Evolutionary conservation across 805 yeast species (phyloP).

Genomic region (Candida caryicola): DNA sequence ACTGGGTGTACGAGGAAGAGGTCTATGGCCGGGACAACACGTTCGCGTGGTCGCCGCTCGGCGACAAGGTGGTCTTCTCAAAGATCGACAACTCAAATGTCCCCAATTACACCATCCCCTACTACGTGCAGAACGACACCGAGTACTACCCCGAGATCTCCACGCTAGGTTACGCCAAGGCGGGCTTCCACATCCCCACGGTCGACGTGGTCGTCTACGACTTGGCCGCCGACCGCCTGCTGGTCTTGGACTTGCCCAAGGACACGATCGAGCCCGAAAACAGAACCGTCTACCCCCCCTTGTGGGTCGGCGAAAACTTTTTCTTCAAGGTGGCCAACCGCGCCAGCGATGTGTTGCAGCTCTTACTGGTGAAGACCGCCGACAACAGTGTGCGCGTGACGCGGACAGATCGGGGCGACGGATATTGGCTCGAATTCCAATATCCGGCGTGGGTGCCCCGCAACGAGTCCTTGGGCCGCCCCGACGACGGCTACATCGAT

Average conservation of each 20-base stretch:
- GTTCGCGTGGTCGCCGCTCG: constrained; percentile 74
- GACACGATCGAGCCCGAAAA: constrained; percentile 33
- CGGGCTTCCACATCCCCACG: constrained; percentile 62
- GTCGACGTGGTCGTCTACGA: constrained; percentile 47
- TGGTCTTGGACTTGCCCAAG: constrained; percentile 16
- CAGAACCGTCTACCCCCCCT: constrained; percentile 56
- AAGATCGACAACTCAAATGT: constrained; percentile 61
- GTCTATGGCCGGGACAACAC: constrained; percentile 57
- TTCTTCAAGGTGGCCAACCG: constrained; percentile 64
- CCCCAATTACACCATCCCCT: constrained; percentile 48
- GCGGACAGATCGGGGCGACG: constrained; percentile 43
- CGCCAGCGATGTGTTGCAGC: constrained; percentile 53
- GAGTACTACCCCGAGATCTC: constrained; percentile 48
- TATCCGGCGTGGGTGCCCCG: constrained; percentile 36
- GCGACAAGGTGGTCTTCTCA: constrained; percentile 52
- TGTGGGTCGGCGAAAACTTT: constrained; percentile 53
- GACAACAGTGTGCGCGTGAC: constrained; percentile 31
- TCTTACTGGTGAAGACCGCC: constrained; percentile 41
- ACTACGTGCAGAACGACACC: constrained; percentile 39
- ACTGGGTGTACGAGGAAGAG: constrained; percentile 87
- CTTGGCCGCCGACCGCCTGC: constrained; percentile 19
- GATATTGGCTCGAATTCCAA: constrained; percentile 61
- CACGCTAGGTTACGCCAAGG: constrained; percentile 65
- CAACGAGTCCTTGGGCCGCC: constrained; percentile 31
- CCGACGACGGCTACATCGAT: constrained; percentile 73